phyloP scores from a whole-genome alignment of 108 stramenopile genomes.

The Schizochytrium sp. region DNA sequence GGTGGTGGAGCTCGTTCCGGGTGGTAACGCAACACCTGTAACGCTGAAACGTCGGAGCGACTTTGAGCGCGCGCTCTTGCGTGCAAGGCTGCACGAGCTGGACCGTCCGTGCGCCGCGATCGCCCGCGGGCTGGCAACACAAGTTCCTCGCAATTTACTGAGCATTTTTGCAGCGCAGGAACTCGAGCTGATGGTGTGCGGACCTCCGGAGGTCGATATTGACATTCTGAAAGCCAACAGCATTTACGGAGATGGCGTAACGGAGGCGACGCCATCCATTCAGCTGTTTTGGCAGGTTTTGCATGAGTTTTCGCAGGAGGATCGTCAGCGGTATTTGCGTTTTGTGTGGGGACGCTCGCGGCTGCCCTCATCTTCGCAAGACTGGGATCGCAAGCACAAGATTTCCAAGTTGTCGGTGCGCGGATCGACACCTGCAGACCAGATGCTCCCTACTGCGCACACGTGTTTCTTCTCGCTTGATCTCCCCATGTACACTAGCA shows the following conservation, averaged over 20 bases:
- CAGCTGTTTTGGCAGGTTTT: conserved; percentile 54
- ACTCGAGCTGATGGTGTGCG: background rate
- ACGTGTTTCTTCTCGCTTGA: conserved; percentile 94
- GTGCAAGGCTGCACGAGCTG: conserved; percentile 10
- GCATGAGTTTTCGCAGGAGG: conserved; percentile 38
- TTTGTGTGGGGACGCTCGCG: conserved; percentile 60
- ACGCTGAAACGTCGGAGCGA: background rate
- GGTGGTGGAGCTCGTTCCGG: background rate
- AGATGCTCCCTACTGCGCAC: conserved; percentile 78
- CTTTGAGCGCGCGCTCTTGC: background rate
- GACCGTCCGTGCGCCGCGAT: conserved; percentile 13
- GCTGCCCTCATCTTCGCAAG: conserved; percentile 40
- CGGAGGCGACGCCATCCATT: conserved; percentile 32
- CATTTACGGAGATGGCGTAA: conserved; percentile 83
- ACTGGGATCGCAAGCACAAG: background rate
- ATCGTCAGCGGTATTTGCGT: conserved; percentile 48
- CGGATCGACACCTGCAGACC: conserved; percentile 46
- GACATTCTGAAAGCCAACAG: conserved; percentile 71
- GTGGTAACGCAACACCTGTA: background rate
- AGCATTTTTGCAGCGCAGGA: background rate
- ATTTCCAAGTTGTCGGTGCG: background rate
- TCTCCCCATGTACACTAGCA: conserved; percentile 73
- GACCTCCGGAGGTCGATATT: background rate
- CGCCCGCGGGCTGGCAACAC: background rate
- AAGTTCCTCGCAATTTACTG: conserved; percentile 30